phyloP scores from a whole-genome alignment of 1,284 basidiomycete species.

The Termitomyces sp. region DNA sequence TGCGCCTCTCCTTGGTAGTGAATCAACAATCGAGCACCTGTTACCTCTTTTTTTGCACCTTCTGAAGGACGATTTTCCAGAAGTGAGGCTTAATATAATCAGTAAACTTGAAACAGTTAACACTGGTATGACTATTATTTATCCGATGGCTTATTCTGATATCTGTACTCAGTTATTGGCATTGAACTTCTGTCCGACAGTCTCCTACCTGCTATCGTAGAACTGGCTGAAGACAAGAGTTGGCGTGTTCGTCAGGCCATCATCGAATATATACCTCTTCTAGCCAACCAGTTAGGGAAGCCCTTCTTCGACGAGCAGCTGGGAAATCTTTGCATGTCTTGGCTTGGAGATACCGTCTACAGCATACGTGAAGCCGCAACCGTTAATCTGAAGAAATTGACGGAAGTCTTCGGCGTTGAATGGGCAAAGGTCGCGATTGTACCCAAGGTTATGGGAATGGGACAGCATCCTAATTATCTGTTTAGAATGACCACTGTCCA shows the following conservation, averaged over 20 bases:
- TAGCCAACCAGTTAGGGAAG: slow-evolving; percentile 95
- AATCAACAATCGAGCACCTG: slow-evolving; percentile 95
- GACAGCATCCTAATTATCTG: slow-evolving; percentile 94
- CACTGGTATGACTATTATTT: slow-evolving; percentile 51
- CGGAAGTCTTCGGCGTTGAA: slow-evolving; percentile 98
- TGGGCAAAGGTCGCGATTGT: slow-evolving; percentile 96
- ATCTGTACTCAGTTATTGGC: slow-evolving; percentile 73
- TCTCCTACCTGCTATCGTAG: slow-evolving; percentile 95
- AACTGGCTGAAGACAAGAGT: slow-evolving; percentile 98
- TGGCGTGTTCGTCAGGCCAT: slow-evolving; percentile 99
- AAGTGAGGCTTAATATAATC: slow-evolving; percentile 97
- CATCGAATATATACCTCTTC: slow-evolving; percentile 96
- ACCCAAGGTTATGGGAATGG: slow-evolving; percentile 98
- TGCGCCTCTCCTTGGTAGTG: slow-evolving; percentile 91
- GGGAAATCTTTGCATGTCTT: slow-evolving; percentile 96
- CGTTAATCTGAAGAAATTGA: slow-evolving; percentile 94
- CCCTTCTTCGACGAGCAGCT: slow-evolving; percentile 98
- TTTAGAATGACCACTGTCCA: slow-evolving; percentile 99
- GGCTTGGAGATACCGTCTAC: slow-evolving; percentile 98
- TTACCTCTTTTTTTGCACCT: slow-evolving; percentile 94
- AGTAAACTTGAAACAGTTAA: slow-evolving; percentile 98
- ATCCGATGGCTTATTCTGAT: slow-evolving; percentile 6
- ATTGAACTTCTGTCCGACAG: slow-evolving; percentile 95
- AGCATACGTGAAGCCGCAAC: slow-evolving; percentile 98
- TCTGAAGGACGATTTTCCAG: slow-evolving; percentile 98